phyloP scores from a whole-genome alignment of 805 yeast genomes.

The Barnettozyma vustinii region DNA sequence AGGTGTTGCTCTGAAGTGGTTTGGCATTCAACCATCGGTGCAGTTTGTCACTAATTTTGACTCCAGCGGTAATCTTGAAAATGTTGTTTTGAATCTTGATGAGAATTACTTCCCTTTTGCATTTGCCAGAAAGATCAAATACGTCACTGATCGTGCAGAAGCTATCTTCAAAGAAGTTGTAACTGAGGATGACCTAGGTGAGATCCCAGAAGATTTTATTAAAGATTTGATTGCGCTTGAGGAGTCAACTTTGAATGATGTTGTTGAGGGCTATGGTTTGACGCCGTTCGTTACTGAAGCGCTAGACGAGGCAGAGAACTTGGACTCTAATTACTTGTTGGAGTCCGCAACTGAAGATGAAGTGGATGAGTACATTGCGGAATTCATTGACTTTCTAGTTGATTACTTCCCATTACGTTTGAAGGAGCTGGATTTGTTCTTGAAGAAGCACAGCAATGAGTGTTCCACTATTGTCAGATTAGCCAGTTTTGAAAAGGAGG shows the following conservation, averaged over 20 bases:
- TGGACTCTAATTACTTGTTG: conserved; percentile 13
- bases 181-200: conserved; percentile 1
- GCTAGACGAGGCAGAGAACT: conserved; percentile 11
- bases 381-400: conserved; percentile 16
- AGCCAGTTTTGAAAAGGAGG: conserved; percentile 14
- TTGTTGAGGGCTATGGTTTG: conserved; percentile 17
- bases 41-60: conserved; percentile 30
- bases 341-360: conserved; percentile 16
- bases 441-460: background rate
- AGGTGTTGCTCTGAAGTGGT: conserved; percentile 30
- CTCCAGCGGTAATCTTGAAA: conserved; percentile 10
- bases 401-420: conserved; percentile 14
- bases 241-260: conserved; percentile 18
- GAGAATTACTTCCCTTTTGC: conserved; percentile 31
- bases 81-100: conserved; percentile 25
- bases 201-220: conserved; percentile 10
- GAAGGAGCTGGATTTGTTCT: conserved; percentile 2
- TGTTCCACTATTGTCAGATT: conserved; percentile 17
- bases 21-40: conserved; percentile 34
- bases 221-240: conserved; percentile 14
- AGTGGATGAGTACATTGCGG: conserved; percentile 16
- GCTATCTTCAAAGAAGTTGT: conserved; percentile 13
- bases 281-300: conserved; percentile 17
- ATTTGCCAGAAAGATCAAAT: conserved; percentile 22
- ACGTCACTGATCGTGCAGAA: conserved; percentile 16